A percentile compares a stretch with the other conserved stretches of the same genome.
phyloP scores from a whole-genome alignment of 306 rosid species.

The Malus sieversii region DNA sequence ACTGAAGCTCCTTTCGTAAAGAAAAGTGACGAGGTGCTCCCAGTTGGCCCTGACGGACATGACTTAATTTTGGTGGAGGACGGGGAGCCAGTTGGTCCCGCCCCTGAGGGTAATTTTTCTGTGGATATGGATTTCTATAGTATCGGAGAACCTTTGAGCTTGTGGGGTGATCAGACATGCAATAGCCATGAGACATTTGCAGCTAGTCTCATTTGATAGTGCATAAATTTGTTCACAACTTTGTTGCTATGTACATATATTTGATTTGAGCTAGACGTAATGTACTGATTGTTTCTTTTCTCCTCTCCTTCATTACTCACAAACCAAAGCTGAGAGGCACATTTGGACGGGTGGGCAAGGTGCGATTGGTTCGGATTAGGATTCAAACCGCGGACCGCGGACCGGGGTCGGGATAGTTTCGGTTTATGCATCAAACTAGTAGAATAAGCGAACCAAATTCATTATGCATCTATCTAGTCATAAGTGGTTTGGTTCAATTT shows the following conservation, averaged over 20 bases:
- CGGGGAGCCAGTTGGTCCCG: slow-evolving; percentile 18
- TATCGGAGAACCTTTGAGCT: slow-evolving; percentile 25
- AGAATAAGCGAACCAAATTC: background rate
- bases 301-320: background rate
- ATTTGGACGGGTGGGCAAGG: too few species aligned
- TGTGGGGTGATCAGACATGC: slow-evolving; percentile 22
- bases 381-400: background rate
- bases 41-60: slow-evolving; percentile 11
- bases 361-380: background rate
- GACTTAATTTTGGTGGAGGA: slow-evolving; percentile 50
- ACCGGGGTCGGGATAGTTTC: too few species aligned
- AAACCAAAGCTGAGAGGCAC: background rate
- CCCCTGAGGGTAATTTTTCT: slow-evolving; percentile 18
- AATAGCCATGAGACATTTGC: slow-evolving; percentile 31
- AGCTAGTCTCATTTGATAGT: slow-evolving; percentile 46
- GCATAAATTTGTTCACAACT: background rate
- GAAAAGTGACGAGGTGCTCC: slow-evolving; percentile 23
- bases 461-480: background rate
- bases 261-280: background rate
- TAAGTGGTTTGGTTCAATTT: too few species aligned
- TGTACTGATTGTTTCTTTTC: background rate
- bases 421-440: background rate
- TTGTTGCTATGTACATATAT: slow-evolving; percentile 14
- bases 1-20: slow-evolving; percentile 14
- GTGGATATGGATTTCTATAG: slow-evolving; percentile 35